A percentile compares a stretch with the other conserved stretches of the same genome.
Conservation (phyloP, 305 asterid species). For the Plantago coronopus region DNA sequence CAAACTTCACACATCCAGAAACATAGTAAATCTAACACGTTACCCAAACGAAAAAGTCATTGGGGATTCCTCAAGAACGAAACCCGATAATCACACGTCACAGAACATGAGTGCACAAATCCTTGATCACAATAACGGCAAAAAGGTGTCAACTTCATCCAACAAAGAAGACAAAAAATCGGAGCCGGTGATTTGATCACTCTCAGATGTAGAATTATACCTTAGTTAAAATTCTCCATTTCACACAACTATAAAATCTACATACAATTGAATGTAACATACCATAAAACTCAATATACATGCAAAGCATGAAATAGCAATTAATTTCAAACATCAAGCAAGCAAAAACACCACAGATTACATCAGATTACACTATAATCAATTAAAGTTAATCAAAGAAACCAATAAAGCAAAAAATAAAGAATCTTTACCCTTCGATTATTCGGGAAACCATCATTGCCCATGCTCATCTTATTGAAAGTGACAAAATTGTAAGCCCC, state of each 20-base stretch:
- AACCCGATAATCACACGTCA: conserved; percentile 17
- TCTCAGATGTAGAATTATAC: conserved; percentile 11
- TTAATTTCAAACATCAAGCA: conserved; percentile 16
- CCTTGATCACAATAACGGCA: not conserved
- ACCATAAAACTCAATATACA: conserved; percentile 12
- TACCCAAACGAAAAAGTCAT: not conserved
- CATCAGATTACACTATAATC: conserved; percentile 8
- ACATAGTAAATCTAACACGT: not conserved
- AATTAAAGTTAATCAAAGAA: conserved; percentile 18
- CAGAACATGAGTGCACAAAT: conserved; percentile 9
- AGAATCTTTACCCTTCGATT: conserved; percentile 59
- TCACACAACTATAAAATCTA: not conserved
- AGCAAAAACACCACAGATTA: conserved; percentile 7
- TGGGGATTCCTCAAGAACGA: not conserved
- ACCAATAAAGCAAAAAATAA: conserved; percentile 17
- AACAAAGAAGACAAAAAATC: conserved; percentile 5
- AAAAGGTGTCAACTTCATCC: not conserved
- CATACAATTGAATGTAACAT: conserved; percentile 11
- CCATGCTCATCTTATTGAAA: conserved; percentile 37
- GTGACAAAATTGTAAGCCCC: conserved; percentile 44
- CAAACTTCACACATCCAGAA: conserved; percentile 11
- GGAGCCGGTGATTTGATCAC: not conserved
- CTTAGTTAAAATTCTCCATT: not conserved
- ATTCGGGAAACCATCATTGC: conserved; percentile 46
- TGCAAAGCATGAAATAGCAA: not conserved